Base-by-base conservation (phyloP, 2,329 filamentous ascomycete species). In the Scedosporium dehoogii region DNA sequence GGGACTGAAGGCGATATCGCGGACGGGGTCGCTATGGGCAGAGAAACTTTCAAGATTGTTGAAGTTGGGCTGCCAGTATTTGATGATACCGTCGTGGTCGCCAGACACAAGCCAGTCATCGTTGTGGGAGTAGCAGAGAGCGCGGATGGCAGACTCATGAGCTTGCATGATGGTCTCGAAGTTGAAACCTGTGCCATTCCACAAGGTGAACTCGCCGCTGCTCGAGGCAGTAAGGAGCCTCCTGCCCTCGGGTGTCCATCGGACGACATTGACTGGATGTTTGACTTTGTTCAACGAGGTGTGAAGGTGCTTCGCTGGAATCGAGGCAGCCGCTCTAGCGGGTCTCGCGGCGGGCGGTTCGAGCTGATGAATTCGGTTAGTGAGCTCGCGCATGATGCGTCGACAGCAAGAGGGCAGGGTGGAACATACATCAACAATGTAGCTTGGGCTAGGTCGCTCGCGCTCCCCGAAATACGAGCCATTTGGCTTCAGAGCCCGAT, bases 91-190 rank as follows among this genome's bases (percentile, higher is more conserved):
- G 68, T 94, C 92, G 73, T 97, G 92, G 72, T 97, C 94, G 61
- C 91, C 92, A 6, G 94, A 97, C 61, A 99, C 85, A 12, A 99
- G 81, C 93, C 94, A 99, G 76, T 99, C 94, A 71, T 96, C 91
- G 69, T 90, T 96, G 75, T 97, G 91, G 2, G 94, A 96, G 79
- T 96, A 99, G 66, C 86, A 85, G 56, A 92, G 81, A 9, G 89
- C 87, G 68, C 91, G 85, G 67, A 96, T 92, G 44, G 91, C 90
- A 62, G 87, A 86, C 75, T 97, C 93, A 74, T 97, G 93, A 46
- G 93, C 93, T 79, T 96, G 92, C 90, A 97, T 97, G 29, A 99
- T 97, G 3, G 94, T 97, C 77, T 99, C 94, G 69, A 99, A 99
- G 74, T 99, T 97, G 83, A 99, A 99, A 25, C 92, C 93, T 53